These are phyloP conservation scores for Nakazawaea molendinolei DNA, from an alignment of 805 yeast genomes.

Conservation along the genomic window DNA sequence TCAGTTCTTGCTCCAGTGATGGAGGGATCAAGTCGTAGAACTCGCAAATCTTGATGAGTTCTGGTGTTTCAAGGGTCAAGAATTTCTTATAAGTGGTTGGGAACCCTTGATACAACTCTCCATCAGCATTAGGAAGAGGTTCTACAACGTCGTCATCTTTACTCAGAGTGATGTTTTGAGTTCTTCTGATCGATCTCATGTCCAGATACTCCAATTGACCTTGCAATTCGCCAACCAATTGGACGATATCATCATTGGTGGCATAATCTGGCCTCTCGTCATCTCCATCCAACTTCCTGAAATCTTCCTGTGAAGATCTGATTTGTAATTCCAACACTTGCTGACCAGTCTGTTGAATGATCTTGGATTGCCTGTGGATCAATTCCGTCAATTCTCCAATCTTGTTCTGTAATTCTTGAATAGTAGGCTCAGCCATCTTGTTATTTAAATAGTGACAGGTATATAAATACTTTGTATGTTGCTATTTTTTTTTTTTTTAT, in stretches of 20 bases:
- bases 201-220: constrained; percentile 78
- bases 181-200: constrained; percentile 67
- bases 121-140: constrained; percentile 73
- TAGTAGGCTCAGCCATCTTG: constrained; percentile 11
- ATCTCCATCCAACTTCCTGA: constrained; percentile 18
- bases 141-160: constrained; percentile 42
- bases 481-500: neutral
- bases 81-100: constrained; percentile 58
- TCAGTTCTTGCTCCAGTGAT: constrained; percentile 44
- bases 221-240: constrained; percentile 84
- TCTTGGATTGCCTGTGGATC: constrained; percentile 57
- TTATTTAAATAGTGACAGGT: no score
- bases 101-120: constrained; percentile 46
- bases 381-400: constrained; percentile 44
- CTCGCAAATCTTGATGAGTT: constrained; percentile 48
- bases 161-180: constrained; percentile 50
- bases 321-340: constrained; percentile 69
- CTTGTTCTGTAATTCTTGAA: constrained; percentile 31
- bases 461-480: neutral
- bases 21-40: constrained; percentile 79
- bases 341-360: constrained; percentile 74
- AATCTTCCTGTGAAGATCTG: constrained; percentile 32
- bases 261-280: constrained; percentile 50
- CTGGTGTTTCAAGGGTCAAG: constrained; percentile 34
- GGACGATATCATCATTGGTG: constrained; percentile 78